phyloP scores from a whole-genome alignment of 768 basidiomycete species.

The button mushroom (Agaricus bisporus) region DNA sequence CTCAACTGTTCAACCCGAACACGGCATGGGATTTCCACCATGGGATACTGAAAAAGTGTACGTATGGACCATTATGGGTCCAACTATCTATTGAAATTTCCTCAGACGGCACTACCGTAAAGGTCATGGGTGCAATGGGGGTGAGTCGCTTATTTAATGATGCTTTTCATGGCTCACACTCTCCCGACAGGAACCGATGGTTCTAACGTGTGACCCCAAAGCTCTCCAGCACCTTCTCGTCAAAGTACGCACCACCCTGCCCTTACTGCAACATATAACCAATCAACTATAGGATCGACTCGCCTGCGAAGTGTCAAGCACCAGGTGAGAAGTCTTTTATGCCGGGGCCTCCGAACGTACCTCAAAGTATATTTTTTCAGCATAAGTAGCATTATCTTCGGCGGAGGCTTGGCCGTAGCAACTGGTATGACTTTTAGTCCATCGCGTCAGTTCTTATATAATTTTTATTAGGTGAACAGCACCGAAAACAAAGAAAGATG shows the following conservation, averaged over 20 bases:
- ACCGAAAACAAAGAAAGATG: conserved; percentile 30
- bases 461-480: conserved; percentile 23
- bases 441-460: no score
- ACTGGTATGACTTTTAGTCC: conserved; percentile 8
- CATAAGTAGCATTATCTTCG: conserved; percentile 4
- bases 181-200: conserved; percentile 18
- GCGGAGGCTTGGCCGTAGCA: conserved; percentile 15
- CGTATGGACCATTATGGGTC: no score
- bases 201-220: conserved; percentile 37
- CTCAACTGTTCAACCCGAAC: conserved; percentile 25
- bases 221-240: conserved; percentile 39
- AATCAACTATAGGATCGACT: conserved; percentile 27
- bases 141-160: conserved; percentile 18
- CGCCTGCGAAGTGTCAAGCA: conserved; percentile 21
- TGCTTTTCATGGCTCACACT: not conserved
- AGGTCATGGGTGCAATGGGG: conserved; percentile 27
- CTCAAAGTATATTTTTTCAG: no score
- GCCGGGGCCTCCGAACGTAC: no score
- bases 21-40: conserved; percentile 32
- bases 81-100: no score
- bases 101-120: conserved; percentile 29
- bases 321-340: conserved; percentile 13
- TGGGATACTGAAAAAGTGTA: conserved; percentile 26
- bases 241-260: conserved; percentile 21
- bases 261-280: no score